Base-by-base conservation (phyloP, 176 grass and related monocot genomes). In the Oryza punctata region DNA sequence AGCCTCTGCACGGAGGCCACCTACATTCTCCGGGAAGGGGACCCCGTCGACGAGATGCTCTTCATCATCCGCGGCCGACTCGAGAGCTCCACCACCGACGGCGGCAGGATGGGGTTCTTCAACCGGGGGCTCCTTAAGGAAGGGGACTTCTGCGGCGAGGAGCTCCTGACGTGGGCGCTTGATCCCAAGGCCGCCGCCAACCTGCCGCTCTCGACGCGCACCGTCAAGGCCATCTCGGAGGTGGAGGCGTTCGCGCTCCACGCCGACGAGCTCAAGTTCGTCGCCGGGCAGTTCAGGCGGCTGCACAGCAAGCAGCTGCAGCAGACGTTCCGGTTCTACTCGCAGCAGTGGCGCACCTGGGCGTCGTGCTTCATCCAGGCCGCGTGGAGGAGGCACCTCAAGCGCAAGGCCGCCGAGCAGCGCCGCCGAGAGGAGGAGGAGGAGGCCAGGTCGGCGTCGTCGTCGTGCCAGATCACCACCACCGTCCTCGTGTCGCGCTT, bases 231-330 rank as follows among this genome's bases (percentile, higher is more conserved):
- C 0, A 54, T 94, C 41, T 87, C 87, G 1, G 93, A 94, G 73
- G 93, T 94, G 0, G 93, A 94, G 77, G 93, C 90, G 0, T 94
- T 94, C 76, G 93, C 93, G 28, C 85, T 94, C 1, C 78, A 35
- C 49, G 89, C 93, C 11, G 90, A 94, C 24, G 93, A 94, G 76
- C 87, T 94, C 68, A 94, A 92, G 78, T 94, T 94, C 80, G 93
- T 94, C 1, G 87, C 93, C 0, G 88, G 86, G 0, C 87, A 94
- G 82, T 94, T 94, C 84, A 30, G 93, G 5, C 57, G 93, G 0
- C 69, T 94, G 75, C 90, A 94, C 80, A 92, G 93, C 77, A 94
- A 94, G 81, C 89, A 94, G 81, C 87, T 94, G 84, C 93, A 92
- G 78, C 90, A 94, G 78, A 92, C 93, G 1, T 94, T 94, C 85